Evolutionary conservation across 371 early-diverging fungal genomes (phyloP), one percentile per base, ranked within the genome.

Genomic region (Batkoa obscura): DNA sequence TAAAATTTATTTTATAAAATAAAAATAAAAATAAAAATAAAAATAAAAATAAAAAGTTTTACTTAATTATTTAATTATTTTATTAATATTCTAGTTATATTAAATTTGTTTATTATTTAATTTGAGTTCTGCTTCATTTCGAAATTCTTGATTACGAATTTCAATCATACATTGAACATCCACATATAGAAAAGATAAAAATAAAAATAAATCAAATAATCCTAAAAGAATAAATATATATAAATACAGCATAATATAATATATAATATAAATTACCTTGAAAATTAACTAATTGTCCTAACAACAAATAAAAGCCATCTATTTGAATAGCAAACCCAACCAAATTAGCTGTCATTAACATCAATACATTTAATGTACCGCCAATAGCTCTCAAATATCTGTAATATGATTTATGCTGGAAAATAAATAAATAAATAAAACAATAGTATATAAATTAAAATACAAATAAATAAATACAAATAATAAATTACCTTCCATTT

Each of bases 271-370:
- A 61, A 64, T 23, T 23, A 72, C 70, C 75, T 60, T 68, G 55
- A 2, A 56, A 32, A 1, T 72, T 64, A 59, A 75, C 71, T 12
- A 74, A 69, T 3, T 65, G 59, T 10, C 39, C 51, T 5, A 81
- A 56, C 80, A 87, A 81, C 32, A 69, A 70, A 50, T 73, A 69
- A 58, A 86, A 74, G 2, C 94, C 91, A 51, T 86, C 93, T 12
- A 85, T 64, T 1, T 92, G 93, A 17, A 90, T 79, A 43, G 80
- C 80, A 65, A 95, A 96, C 0, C 97, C 97, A 23, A 96, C 90
- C 43, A 96, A 62, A 63, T 96, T 96, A 5, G 90, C 95, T 55
- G 78, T 71, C 80, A 90, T 88, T 93, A 95, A 92, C 66, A 84
- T 68, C 15, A 86, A 57, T n/a, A 94, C 86, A 65, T 94, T 96